phyloP scores from a whole-genome alignment of 2,329 filamentous ascomycete genomes.

The Cladophialophora yegresii region DNA sequence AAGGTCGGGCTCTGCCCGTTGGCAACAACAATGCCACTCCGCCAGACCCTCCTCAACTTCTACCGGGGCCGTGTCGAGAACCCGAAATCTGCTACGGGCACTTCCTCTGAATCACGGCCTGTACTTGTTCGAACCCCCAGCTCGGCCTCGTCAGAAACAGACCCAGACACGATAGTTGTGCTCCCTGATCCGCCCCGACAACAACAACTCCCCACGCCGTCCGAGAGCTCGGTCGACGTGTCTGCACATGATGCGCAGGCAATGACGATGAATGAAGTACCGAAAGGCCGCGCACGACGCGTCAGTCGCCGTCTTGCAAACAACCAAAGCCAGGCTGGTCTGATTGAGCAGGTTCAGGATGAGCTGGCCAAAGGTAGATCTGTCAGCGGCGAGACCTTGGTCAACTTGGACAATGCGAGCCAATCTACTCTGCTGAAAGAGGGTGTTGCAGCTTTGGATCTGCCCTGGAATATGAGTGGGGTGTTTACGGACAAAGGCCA shows the following conservation, averaged over 20 bases:
- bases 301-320: conserved; percentile 24
- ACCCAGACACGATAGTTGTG: conserved; percentile 33
- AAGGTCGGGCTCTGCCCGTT: conserved; percentile 3
- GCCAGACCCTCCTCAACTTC: conserved; percentile 36
- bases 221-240: conserved; percentile 38
- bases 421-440: conserved; percentile 44
- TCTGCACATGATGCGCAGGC: conserved; percentile 33
- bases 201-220: conserved; percentile 38
- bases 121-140: conserved; percentile 37
- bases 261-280: conserved; percentile 30
- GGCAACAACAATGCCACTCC: conserved; percentile 34
- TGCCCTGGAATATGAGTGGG: conserved; percentile 38
- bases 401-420: conserved; percentile 46
- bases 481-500: conserved; percentile 25
- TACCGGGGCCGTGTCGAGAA: conserved; percentile 18
- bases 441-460: conserved; percentile 47
- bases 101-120: conserved; percentile 14
- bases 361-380: conserved; percentile 37
- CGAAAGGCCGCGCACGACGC: conserved; percentile 34
- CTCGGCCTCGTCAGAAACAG: conserved; percentile 24
- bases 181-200: conserved; percentile 4
- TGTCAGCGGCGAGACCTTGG: conserved; percentile 43
- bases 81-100: neutral
- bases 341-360: conserved; percentile 38
- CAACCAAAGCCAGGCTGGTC: conserved; percentile 34